Base-by-base conservation (phyloP, 2,329 filamentous ascomycete genomes). In the Epichloe glyceriae region DNA sequence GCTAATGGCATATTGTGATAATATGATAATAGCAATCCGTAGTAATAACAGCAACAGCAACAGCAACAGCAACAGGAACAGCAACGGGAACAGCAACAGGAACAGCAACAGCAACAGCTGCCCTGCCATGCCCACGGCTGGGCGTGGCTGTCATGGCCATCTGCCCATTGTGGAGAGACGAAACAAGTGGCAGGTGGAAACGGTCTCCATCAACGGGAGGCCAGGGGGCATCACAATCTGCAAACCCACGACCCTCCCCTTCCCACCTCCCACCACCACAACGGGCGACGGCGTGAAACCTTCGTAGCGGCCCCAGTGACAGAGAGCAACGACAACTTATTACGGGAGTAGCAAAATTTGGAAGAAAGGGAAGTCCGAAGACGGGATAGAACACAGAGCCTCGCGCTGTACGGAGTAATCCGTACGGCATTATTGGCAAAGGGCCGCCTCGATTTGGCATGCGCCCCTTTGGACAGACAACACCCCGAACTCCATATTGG, bases 381-480 rank as follows among this genome's bases (percentile, higher is more conserved):
- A 3, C 3, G 26, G 26, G 26, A 10, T 8, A 8, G 26, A 30
- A 10, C 7, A 30, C 8, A 30, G 26, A 10, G 26, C 26, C 26
- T 30, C 2, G 26, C 8, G 26, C 26, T 30, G 7, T 30, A 30
- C 7, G 7, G 7, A 8, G 26, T 30, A 30, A 3, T 3, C 26
- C 26, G 26, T 8, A 39, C 5, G 14, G 46, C 43, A 19, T 40
- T 19, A 35, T 30, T 35, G 46, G n/a, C 37, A 41, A 22, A 46
- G 48, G 35, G 22, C 39, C 39, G 37, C 46, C 42, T 49, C 46
- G 41, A 49, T 41, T 42, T 38, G 41, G 50, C 46, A 42, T 41
- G 46, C 41, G 42, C 40, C 19, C 20, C 38, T 41, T 10, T n/a
- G 5, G 11, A 20, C n/a, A 17, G 19, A n/a, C 8, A 11, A 30